Evolutionary conservation across 805 yeast genomes (phyloP).

Genomic region (Wickerhamiella sorbophila): DNA sequence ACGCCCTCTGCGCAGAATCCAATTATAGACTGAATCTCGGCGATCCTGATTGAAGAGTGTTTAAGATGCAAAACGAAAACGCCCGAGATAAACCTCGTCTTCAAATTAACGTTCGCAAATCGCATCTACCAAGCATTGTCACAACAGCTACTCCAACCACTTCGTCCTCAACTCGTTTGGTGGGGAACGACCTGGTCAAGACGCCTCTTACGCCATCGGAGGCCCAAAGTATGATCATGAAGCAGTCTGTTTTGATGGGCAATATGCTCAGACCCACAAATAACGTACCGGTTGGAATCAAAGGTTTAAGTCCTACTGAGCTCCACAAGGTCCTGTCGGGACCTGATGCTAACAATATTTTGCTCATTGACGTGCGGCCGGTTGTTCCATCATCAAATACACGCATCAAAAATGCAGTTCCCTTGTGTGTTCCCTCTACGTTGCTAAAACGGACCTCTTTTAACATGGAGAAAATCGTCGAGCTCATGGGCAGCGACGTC

Average conservation of each 20-base stretch:
- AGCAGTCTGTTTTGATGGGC: not conserved
- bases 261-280: conserved; percentile 7
- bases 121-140: not conserved
- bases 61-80: not conserved
- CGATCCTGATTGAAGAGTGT: too few species aligned
- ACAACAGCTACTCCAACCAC: not conserved
- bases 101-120: not conserved
- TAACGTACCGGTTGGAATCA: conserved; percentile 5
- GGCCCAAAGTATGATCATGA: conserved; percentile 1
- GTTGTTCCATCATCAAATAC: conserved; percentile 53
- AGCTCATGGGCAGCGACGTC: conserved; percentile 26
- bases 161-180: not conserved
- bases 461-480: conserved; percentile 32
- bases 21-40: too few species aligned
- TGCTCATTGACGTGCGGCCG: conserved; percentile 70
- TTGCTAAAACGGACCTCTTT: conserved; percentile 62
- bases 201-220: conserved; percentile 8
- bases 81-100: not conserved
- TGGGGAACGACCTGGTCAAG: not conserved
- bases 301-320: conserved; percentile 1
- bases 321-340: not conserved
- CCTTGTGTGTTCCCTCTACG: conserved; percentile 83
- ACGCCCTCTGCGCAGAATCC: too few species aligned
- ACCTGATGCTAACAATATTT: conserved; percentile 12
- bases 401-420: conserved; percentile 48